A percentile compares a stretch with the other conserved stretches of the same genome.
Evolutionary conservation across 345 rosid species (phyloP).

Genomic region (Turnera subulata): DNA sequence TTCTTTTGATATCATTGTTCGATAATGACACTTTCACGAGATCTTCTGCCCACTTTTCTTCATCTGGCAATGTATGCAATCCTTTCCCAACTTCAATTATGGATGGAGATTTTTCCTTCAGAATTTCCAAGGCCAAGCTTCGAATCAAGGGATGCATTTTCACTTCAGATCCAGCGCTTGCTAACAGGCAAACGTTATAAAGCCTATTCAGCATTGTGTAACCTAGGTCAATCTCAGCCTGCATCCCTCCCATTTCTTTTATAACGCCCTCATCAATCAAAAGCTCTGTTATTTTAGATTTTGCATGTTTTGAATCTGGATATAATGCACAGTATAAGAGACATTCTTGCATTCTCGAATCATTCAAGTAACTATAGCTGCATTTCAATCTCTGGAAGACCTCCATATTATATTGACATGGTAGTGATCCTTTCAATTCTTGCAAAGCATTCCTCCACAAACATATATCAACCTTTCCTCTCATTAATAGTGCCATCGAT

Average conservation of each 20-base stretch:
- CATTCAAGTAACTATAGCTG: conserved; percentile 17
- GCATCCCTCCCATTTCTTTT: not conserved
- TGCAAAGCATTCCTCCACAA: conserved; percentile 19
- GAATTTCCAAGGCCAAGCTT: conserved; percentile 10
- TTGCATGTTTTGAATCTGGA: conserved; percentile 6
- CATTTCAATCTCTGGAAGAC: no score
- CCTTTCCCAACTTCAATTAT: conserved; percentile 7
- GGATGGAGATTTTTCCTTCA: not conserved
- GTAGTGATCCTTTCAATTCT: not conserved
- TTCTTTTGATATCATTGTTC: not conserved
- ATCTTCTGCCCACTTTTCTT: conserved; percentile 12
- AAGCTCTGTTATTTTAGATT: not conserved
- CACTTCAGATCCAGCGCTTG: not conserved
- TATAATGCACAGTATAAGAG: conserved; percentile 14
- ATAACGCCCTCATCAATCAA: conserved; percentile 15
- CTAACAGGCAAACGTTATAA: conserved; percentile 11
- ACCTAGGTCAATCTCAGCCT: conserved; percentile 5
- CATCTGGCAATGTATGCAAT: not conserved
- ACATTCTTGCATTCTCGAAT: conserved; percentile 1
- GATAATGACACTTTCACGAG: conserved; percentile 7
- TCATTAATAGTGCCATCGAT: conserved; percentile 14
- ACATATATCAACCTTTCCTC: not conserved
- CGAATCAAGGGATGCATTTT: conserved; percentile 22
- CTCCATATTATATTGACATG: not conserved
- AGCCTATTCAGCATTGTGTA: conserved; percentile 11